A percentile compares a stretch with the other conserved stretches of the same genome.
Evolutionary conservation across 495 filamentous ascomycete species (phyloP).

Genomic region (Margaritispora aquatica): DNA sequence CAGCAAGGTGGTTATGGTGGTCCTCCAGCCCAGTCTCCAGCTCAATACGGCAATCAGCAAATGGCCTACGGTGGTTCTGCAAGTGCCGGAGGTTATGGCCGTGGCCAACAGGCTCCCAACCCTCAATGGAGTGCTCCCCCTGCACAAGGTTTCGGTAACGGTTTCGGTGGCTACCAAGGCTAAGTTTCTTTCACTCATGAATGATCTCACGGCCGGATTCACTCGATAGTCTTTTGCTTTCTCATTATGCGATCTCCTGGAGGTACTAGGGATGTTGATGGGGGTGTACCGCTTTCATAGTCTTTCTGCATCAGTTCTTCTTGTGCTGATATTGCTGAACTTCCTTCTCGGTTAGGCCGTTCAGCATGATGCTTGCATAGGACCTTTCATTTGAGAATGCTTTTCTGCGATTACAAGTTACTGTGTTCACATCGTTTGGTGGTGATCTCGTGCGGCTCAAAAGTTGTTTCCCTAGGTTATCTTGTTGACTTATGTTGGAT

Average conservation of each 20-base stretch:
- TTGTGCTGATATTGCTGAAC: conserved; percentile 6
- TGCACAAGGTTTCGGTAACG: conserved; percentile 52
- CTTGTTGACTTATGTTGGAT: conserved; percentile 16
- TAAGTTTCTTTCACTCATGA: conserved; percentile 25
- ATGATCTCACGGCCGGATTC: neutral
- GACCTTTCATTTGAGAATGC: conserved; percentile 18
- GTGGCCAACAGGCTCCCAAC: conserved; percentile 62
- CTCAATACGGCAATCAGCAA: conserved; percentile 29
- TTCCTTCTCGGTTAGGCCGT: conserved; percentile 13
- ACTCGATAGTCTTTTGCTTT: neutral
- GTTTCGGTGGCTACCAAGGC: conserved; percentile 55
- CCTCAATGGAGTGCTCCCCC: conserved; percentile 67
- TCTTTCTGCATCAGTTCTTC: conserved; percentile 12
- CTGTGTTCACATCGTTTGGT: conserved; percentile 19
- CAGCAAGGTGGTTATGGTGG: conserved; percentile 57
- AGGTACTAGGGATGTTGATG: conserved; percentile 13
- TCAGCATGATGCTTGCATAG: conserved; percentile 20
- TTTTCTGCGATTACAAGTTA: conserved; percentile 18
- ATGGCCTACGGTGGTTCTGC: conserved; percentile 45
- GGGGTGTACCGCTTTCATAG: conserved; percentile 4
- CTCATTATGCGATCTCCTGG: conserved; percentile 8
- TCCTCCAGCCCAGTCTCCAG: conserved; percentile 49
- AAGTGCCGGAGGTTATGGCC: conserved; percentile 75
- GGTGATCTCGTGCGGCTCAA: conserved; percentile 23
- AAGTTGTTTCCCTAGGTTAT: conserved; percentile 27